Base-by-base conservation (phyloP, 805 yeast genomes). In the Wickerhamomyces subpelliculosus region DNA sequence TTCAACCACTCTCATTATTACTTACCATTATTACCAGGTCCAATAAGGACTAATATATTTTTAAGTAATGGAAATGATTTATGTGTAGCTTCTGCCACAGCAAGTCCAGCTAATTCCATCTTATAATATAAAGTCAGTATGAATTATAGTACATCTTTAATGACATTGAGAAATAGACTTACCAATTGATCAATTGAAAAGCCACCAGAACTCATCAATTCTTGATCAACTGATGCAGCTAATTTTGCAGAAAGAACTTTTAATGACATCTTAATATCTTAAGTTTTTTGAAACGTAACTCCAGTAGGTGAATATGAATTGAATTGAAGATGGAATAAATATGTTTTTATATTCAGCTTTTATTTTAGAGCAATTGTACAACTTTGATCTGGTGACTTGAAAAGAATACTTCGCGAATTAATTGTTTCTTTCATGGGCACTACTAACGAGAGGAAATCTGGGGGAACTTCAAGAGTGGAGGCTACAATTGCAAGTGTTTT, bases 21-120 rank as follows among this genome's bases (percentile, higher is more conserved):
- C 4, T 96, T 96, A 3, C 96, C 78, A 54, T 93, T 93, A 54
- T 93, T 93, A 2, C 98, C 98, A 0, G 97, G 97, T 0, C 98
- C 98, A 10, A 81, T 87, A 5, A 93, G 65, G 2, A 93, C 72
- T 30, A 89, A 62, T 2, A 88, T 80, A 10, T 65, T 59, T 32
- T 64, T 65, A 11, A 55, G 39, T 8, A 38, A 32, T 1, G 95
- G 94, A 47, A 73, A 85, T 26, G 78, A 69, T 35, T 68, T 72
- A 52, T 75, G 78, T 3, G 89, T 72, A 1, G 95, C 85, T 51
- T 87, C 85, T 5, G 98, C 97, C 9, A 90, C 97, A 2, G 96
- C 78, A 22, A 89, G 69, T 0, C 98, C 98, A 0, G 98, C 98
- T 31, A 93, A 68, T 61, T 93, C 98, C 98, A 93, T 93, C 64